Conservation (phyloP, 2,329 filamentous ascomycete species). For the Verticillium albo-atrum region DNA sequence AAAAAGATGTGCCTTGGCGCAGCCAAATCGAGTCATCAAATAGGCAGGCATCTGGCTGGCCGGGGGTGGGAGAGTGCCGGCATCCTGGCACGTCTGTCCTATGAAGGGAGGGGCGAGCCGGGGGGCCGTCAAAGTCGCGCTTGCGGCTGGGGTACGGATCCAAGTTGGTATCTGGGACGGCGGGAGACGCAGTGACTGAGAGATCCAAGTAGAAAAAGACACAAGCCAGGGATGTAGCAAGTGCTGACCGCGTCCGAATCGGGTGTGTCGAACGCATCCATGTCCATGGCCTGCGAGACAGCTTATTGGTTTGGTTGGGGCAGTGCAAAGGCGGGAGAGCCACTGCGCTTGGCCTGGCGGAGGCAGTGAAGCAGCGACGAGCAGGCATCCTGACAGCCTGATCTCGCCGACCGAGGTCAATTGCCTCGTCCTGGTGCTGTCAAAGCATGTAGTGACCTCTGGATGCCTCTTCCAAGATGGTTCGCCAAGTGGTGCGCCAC, state of each 20-base stretch:
- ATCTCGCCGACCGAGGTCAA: neutral
- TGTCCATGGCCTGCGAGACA: neutral
- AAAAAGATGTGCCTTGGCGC: neutral
- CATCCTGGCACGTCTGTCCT: neutral
- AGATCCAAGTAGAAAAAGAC: neutral
- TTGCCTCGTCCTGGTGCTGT: neutral
- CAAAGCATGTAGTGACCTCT: neutral
- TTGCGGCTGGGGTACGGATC: neutral
- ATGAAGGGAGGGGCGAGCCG: neutral
- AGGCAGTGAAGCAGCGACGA: neutral
- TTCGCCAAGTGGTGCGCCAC: neutral
- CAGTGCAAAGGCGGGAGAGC: neutral
- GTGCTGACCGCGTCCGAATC: neutral
- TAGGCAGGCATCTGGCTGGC: neutral
- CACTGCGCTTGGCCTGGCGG: neutral
- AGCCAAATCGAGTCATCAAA: neutral
- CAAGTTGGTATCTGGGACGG: neutral
- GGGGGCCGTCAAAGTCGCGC: neutral
- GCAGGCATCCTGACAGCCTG: neutral
- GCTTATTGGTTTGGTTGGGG: conserved; percentile 1
- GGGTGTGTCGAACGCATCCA: neutral
- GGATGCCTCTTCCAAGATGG: neutral
- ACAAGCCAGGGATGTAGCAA: neutral
- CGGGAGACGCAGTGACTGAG: neutral
- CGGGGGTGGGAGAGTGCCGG: neutral